Percentiles rank a stretch among this genome's conserved stretches.
Evolutionary conservation across 2,329 filamentous ascomycete genomes (phyloP).

Genomic region (Hirsutella thompsonii): DNA sequence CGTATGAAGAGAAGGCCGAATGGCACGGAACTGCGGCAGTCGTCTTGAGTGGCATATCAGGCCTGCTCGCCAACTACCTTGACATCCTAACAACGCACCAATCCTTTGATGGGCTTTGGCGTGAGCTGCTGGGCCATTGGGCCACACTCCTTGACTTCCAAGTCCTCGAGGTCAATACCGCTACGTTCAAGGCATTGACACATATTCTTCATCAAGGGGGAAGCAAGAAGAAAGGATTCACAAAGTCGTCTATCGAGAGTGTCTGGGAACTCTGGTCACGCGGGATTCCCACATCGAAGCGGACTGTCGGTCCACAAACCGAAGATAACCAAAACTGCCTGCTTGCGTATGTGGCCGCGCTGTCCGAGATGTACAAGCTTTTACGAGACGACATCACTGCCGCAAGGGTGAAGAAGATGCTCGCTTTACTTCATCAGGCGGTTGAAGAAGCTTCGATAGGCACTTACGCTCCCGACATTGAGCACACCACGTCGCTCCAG

Average conservation of each 20-base stretch:
- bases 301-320: slow-evolving; percentile 3
- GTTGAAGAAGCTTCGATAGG: slow-evolving; percentile 57
- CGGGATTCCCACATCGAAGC: slow-evolving; percentile 41
- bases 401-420: slow-evolving; percentile 51
- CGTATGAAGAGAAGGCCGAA: slow-evolving; percentile 32
- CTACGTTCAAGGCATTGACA: slow-evolving; percentile 54
- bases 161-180: slow-evolving; percentile 58
- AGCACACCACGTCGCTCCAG: slow-evolving; percentile 62
- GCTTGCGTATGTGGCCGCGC: slow-evolving; percentile 68
- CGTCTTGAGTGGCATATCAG: slow-evolving; percentile 59
- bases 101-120: slow-evolving; percentile 63
- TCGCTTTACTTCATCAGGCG: slow-evolving; percentile 57
- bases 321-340: slow-evolving; percentile 68
- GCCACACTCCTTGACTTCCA: slow-evolving; percentile 48
- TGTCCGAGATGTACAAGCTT: slow-evolving; percentile 67
- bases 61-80: slow-evolving; percentile 64
- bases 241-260: slow-evolving; percentile 39
- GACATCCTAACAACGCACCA: slow-evolving; percentile 53
- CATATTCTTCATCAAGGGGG: slow-evolving; percentile 44
- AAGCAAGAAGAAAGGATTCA: slow-evolving; percentile 29
- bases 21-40: slow-evolving; percentile 68
- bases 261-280: slow-evolving; percentile 61
- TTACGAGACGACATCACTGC: slow-evolving; percentile 50
- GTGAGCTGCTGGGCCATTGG: slow-evolving; percentile 57
- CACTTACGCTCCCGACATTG: slow-evolving; percentile 58